Conservation (phyloP, 345 rosid species). For the Hibiscus mutabilis region DNA sequence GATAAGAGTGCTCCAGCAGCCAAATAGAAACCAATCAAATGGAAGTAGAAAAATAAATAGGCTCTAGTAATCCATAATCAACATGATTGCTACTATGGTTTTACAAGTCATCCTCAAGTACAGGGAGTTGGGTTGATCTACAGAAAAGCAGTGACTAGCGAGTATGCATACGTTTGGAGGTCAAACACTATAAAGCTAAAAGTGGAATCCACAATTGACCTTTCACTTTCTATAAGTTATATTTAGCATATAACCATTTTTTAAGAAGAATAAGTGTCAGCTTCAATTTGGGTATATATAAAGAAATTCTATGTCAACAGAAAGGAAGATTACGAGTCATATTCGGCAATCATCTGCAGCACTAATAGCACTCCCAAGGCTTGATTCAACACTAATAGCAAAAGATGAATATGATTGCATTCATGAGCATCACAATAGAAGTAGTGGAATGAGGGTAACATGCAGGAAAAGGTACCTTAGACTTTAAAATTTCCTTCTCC, state of each 20-base stretch:
- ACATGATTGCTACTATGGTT: not conserved
- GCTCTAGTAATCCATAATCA: not conserved
- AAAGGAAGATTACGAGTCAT: not conserved
- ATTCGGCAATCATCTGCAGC: not conserved
- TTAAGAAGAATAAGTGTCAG: not conserved
- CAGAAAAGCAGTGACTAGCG: not conserved
- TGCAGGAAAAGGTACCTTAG: conserved; percentile 49
- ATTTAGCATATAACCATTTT: not conserved
- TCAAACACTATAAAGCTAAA: not conserved
- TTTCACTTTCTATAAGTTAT: not conserved
- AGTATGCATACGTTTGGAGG: not conserved
- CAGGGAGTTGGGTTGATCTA: not conserved
- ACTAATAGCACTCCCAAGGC: not conserved
- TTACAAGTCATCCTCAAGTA: not conserved
- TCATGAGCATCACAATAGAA: not conserved
- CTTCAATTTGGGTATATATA: not conserved
- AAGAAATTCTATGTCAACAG: not conserved
- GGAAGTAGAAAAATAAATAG: conserved; percentile 14
- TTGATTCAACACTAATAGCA: not conserved
- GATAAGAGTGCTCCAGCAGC: conserved; percentile 52
- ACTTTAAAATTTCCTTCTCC: conserved; percentile 62
- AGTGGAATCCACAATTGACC: not conserved
- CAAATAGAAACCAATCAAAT: conserved; percentile 17
- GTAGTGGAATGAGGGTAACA: not conserved
- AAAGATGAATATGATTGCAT: not conserved